phyloP scores from a whole-genome alignment of 345 rosid species.

The Salix dunnii region DNA sequence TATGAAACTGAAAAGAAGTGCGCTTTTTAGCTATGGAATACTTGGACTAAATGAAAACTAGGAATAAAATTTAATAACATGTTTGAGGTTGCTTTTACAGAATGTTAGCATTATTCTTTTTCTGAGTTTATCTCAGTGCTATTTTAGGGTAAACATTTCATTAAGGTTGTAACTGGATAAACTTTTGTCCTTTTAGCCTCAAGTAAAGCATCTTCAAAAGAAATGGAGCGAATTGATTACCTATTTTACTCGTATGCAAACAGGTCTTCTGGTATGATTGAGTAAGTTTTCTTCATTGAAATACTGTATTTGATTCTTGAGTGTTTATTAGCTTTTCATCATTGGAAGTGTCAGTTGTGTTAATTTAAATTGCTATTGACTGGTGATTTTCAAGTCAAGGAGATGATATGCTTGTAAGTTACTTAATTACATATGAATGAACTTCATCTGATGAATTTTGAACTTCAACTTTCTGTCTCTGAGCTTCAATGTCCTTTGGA shows the following conservation, averaged over 20 bases:
- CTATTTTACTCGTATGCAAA: constrained; percentile 65
- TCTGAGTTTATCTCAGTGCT: not conserved
- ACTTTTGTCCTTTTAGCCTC: constrained; percentile 49
- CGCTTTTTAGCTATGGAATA: not conserved
- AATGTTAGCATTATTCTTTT: not conserved
- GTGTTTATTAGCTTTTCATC: not conserved
- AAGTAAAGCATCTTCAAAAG: constrained; percentile 82
- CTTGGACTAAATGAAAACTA: not conserved
- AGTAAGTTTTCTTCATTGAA: constrained; percentile 54
- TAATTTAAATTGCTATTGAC: not conserved
- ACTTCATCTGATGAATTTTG: not conserved
- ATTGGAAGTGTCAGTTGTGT: not conserved
- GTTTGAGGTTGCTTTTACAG: not conserved
- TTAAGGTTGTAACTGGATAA: not conserved
- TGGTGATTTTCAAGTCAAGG: not conserved
- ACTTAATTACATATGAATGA: not conserved
- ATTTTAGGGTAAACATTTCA: not conserved
- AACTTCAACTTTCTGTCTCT: not conserved
- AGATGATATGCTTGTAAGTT: not conserved
- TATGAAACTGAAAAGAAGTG: not conserved
- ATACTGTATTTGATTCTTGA: constrained; percentile 1
- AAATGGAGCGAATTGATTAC: constrained; percentile 87
- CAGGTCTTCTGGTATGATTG: constrained; percentile 70
- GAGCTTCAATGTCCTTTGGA: not conserved
- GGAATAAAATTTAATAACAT: not conserved